These are phyloP conservation scores for Alternaria triticina DNA, from an alignment of 2,329 filamentous ascomycete genomes.

Conservation along the genomic window DNA sequence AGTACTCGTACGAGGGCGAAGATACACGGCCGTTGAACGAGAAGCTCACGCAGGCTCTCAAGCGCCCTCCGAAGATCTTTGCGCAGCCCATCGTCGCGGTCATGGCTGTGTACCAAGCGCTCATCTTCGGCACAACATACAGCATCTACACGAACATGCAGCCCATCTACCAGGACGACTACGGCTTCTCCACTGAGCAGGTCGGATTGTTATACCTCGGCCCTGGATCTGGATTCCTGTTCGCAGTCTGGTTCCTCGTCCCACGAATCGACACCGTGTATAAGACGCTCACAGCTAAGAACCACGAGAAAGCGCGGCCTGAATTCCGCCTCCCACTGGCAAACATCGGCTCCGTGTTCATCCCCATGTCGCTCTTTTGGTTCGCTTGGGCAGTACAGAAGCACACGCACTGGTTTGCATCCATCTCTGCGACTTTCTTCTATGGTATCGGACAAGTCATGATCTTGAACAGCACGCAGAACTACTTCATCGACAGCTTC, in stretches of 20 bases:
- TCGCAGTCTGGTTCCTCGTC: conserved; percentile 55
- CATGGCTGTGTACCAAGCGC: conserved; percentile 55
- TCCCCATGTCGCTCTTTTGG: conserved; percentile 54
- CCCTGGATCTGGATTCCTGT: conserved; percentile 53
- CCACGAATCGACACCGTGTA: conserved; percentile 57
- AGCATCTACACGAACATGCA: conserved; percentile 58
- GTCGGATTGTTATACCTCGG: conserved; percentile 55
- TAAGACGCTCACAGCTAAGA: conserved; percentile 50
- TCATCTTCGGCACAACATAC: conserved; percentile 57
- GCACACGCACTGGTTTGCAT: conserved; percentile 51
- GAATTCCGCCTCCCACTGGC: conserved; percentile 56
- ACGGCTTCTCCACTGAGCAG: conserved; percentile 55
- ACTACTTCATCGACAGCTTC: conserved; percentile 62
- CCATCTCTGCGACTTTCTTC: conserved; percentile 53
- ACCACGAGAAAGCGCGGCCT: conserved; percentile 50
- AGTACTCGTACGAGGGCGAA: conserved; percentile 53
- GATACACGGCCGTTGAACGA: conserved; percentile 47
- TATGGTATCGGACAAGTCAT: conserved; percentile 61
- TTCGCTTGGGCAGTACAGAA: conserved; percentile 53
- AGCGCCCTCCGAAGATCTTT: conserved; percentile 52
- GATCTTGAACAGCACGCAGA: conserved; percentile 61
- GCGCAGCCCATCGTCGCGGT: conserved; percentile 55
- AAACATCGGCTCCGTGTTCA: conserved; percentile 53
- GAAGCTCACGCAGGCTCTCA: conserved; percentile 49
- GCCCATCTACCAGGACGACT: conserved; percentile 52